phyloP scores from a whole-genome alignment of 148 eudicot genomes.

The Mesembryanthemum crystallinum region DNA sequence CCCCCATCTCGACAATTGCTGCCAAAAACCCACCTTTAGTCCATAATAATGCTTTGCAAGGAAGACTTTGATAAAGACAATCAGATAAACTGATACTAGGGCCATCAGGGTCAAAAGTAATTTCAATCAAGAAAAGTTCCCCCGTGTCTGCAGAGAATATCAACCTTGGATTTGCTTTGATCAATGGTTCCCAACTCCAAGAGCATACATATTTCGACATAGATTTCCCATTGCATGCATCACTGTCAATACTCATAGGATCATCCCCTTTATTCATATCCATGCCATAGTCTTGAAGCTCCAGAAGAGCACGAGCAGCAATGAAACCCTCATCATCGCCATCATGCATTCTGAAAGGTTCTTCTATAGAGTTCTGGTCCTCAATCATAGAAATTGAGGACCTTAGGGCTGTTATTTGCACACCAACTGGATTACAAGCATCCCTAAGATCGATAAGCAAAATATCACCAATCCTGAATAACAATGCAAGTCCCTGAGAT shows the following conservation, averaged over 20 bases:
- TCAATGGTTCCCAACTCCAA: slow-evolving; percentile 91
- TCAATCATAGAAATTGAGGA: slow-evolving; percentile 46
- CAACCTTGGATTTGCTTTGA: slow-evolving; percentile 51
- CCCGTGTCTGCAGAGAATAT: slow-evolving; percentile 78
- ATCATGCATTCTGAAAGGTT: slow-evolving; percentile 60
- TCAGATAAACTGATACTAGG: slow-evolving; percentile 60
- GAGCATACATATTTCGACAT: slow-evolving; percentile 63
- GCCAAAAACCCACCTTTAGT: slow-evolving; percentile 71
- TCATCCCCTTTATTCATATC: slow-evolving; percentile 65
- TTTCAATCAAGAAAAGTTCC: slow-evolving; percentile 64
- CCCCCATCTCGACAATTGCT: slow-evolving; percentile 89
- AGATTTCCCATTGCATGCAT: slow-evolving; percentile 38
- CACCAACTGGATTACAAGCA: slow-evolving; percentile 65
- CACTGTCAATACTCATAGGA: slow-evolving; percentile 81
- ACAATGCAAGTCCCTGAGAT: slow-evolving; percentile 70
- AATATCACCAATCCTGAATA: slow-evolving; percentile 84
- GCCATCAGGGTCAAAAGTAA: slow-evolving; percentile 51
- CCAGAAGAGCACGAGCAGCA: slow-evolving; percentile 91
- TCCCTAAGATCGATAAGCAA: slow-evolving; percentile 84
- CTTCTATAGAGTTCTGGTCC: slow-evolving; percentile 57
- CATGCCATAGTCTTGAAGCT: slow-evolving; percentile 65
- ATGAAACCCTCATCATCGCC: slow-evolving; percentile 88
- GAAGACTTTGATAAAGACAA: slow-evolving; percentile 63
- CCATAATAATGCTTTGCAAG: slow-evolving; percentile 79
- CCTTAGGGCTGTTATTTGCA: slow-evolving; percentile 52